Evolutionary conservation across 1,284 basidiomycete species (phyloP), one percentile per base, ranked within the genome.

Genomic region (Papiliotrema flavescens): DNA sequence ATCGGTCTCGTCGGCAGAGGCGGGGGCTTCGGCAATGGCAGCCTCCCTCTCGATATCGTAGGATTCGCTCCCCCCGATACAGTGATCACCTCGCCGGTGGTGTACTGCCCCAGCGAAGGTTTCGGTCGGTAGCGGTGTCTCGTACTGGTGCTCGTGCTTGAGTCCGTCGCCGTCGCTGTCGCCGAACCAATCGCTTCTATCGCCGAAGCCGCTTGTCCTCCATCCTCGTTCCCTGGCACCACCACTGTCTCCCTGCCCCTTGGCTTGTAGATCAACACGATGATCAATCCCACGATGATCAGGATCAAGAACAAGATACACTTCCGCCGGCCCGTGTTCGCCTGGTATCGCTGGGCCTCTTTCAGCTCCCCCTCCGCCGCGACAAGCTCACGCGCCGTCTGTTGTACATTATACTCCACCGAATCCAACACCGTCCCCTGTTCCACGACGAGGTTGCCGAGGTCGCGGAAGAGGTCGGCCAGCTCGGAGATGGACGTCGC

Each of bases 401-500:
- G 86, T 73, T 98, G 92, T 53, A 98, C 90, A 72, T 99, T 98
- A 78, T 92, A 98, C 76, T 99, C 96, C 54, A 98, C 85, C 40
- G 90, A 89, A 76, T 98, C 96, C 54, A 98, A 81, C 51, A 99
- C 83, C 9, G 95, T 97, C 13, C 96, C 96, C 73, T 99, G 96
- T 75, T 98, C 96, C 61, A 98, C 97, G 53, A 99, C 92, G 57
- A 99, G 83, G 39, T 82, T 84, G 22, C 87, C 88, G 39, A 99
- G 81, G 71, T 99, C 96, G 65, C 94, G 90, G 81, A 99, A 99
- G 42, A 99, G 83, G 67, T 95, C 92, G 1, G 94, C 94, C 22
- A 99, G 82, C 47, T 87, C 85, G 35, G 88, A 83, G 64, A 99
- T 98, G 14, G 89, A 93, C 61, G 88, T 86, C 0, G 95, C 93